These are phyloP conservation scores for Glycyrrhiza uralensis DNA, from an alignment of 306 rosid species.

Conservation along the genomic window DNA sequence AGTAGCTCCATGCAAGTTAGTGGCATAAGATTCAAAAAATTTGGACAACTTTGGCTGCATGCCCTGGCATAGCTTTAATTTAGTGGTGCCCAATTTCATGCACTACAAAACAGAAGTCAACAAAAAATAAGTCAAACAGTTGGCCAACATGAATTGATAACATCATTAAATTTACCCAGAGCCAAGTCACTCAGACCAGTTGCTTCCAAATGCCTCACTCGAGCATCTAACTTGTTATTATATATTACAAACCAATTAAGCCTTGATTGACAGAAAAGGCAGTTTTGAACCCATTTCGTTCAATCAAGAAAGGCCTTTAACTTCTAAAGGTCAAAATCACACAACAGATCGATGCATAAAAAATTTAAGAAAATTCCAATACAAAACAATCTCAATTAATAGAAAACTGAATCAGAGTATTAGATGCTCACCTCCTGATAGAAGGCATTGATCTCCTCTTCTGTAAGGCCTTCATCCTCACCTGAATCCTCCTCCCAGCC, in stretches of 20 bases:
- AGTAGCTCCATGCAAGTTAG: slow-evolving; percentile 57
- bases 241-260: neutral
- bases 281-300: neutral
- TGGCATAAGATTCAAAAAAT: slow-evolving; percentile 57
- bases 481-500: slow-evolving; percentile 96
- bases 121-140: slow-evolving; percentile 13
- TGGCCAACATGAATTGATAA: neutral
- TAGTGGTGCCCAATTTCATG: slow-evolving; percentile 54
- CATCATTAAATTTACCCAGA: neutral
- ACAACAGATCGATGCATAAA: neutral
- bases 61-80: slow-evolving; percentile 52
- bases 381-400: neutral
- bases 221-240: neutral
- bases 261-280: neutral
- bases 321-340: neutral
- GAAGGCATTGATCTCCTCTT: slow-evolving; percentile 88
- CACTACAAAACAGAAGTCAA: slow-evolving; percentile 41
- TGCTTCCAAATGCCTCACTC: neutral
- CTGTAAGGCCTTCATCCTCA: slow-evolving; percentile 93
- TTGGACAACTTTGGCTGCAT: slow-evolving; percentile 68
- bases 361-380: neutral
- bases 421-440: slow-evolving; percentile 60
- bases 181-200: neutral
- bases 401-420: neutral
- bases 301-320: neutral